Evolutionary conservation across 176 grass and related monocot species (phyloP).

Genomic region (Aechmea fasciata): DNA sequence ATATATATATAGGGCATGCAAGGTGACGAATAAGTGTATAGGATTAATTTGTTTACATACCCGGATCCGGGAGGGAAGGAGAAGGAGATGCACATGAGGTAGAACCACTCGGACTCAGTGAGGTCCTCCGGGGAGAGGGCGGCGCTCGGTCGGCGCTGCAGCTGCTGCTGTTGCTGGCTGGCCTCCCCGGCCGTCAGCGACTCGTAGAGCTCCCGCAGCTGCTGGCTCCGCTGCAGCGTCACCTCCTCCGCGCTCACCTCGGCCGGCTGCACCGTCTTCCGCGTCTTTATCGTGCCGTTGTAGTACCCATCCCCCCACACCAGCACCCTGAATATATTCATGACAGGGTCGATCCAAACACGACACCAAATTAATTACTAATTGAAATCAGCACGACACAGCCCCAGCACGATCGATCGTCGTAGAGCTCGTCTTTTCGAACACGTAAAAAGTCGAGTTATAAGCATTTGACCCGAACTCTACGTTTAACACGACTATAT

Average conservation of each 20-base stretch:
- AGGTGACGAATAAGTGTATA: too few species aligned
- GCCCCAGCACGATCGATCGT: too few species aligned
- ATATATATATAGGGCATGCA: too few species aligned
- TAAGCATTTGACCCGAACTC: too few species aligned
- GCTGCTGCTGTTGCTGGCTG: neutral
- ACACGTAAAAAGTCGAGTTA: too few species aligned
- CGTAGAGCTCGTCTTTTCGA: too few species aligned
- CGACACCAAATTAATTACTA: neutral
- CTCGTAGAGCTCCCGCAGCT: conserved; percentile 73
- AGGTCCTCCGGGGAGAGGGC: conserved; percentile 87
- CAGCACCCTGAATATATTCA: conserved; percentile 32
- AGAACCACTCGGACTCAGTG: conserved; percentile 93
- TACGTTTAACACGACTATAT: too few species aligned
- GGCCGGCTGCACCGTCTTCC: conserved; percentile 56
- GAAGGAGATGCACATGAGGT: conserved; percentile 88
- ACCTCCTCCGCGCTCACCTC: conserved; percentile 37
- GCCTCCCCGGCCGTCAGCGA: conserved; percentile 41
- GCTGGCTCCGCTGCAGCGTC: conserved; percentile 45
- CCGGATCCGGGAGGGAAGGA: conserved; percentile 59
- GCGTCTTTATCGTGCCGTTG: conserved; percentile 79
- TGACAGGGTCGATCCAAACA: neutral
- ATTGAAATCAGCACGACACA: too few species aligned
- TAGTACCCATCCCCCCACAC: conserved; percentile 84
- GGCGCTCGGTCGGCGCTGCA: conserved; percentile 38
- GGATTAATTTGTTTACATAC: conserved; percentile 21